Evolutionary conservation across 176 grass and related monocot genomes (phyloP).

Genomic region (Melocanna baccifera): DNA sequence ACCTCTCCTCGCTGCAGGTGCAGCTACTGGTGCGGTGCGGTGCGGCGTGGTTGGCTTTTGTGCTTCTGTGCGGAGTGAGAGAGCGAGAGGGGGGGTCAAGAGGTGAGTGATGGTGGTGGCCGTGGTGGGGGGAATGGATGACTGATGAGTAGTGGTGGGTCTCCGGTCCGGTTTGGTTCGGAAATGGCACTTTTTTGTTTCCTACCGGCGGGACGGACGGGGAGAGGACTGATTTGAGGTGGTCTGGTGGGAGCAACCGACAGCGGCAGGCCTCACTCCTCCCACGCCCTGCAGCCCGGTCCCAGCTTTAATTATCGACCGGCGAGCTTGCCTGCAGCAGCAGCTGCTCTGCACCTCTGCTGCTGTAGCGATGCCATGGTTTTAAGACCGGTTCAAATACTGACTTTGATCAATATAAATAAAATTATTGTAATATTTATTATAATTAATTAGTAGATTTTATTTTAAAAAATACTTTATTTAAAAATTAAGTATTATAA

Average conservation of each 20-base stretch:
- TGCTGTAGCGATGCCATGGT: not conserved
- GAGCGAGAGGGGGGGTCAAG: not conserved
- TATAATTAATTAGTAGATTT: no score
- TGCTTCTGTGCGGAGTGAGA: not conserved
- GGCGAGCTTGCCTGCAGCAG: not conserved
- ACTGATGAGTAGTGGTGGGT: not conserved
- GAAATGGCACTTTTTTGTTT: not conserved
- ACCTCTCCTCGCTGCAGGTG: not conserved
- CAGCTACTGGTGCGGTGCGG: not conserved
- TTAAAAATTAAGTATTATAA: no score
- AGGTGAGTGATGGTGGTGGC: not conserved
- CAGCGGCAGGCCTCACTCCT: constrained; percentile 10
- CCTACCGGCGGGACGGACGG: not conserved
- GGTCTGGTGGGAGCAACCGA: not conserved
- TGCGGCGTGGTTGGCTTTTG: constrained; percentile 13
- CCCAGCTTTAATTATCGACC: not conserved
- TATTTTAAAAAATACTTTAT: no score
- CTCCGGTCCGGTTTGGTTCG: not conserved
- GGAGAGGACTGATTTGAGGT: not conserved
- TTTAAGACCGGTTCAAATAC: no score
- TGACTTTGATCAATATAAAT: no score
- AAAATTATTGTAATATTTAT: no score
- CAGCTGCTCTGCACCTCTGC: not conserved
- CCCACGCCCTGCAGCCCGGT: constrained; percentile 2
- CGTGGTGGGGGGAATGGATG: not conserved